Base-by-base conservation (phyloP, 2,329 filamentous ascomycete species). In the Neofusicoccum kwambonambiense region DNA sequence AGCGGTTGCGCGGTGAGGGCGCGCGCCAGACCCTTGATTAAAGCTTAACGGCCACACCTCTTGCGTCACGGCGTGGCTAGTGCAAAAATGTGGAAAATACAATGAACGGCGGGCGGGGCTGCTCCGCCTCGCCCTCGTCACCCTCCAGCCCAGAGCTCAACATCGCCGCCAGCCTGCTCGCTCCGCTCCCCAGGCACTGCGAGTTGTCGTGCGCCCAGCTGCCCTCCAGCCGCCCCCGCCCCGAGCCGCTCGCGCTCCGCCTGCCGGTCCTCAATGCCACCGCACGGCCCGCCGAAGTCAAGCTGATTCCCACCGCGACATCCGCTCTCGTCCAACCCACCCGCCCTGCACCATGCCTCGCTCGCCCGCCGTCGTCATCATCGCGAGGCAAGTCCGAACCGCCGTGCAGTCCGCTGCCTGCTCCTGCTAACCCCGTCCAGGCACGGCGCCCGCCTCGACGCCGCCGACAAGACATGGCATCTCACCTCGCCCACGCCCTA, bases 381-480 rank as follows among this genome's bases (percentile, higher is more conserved):
- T 84, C 69, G 81, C 80, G n/a, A 78, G 81, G 81, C 81, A 73
- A 65, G 75, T 67, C 50, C 66, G 37, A 3, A 3, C 31, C 56
- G 37, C 51, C 63, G 45, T 47, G 47, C 41, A 19, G 42, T 37
- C 63, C 62, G 42, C 39, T 65, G 63, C 5, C 12, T 4, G 50
- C 56, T 39, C 37, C 61, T 50, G 64, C 67, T 58, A 42, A 50
- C 61, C 64, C 56, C 34, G 64, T 66, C 34, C 66, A 89, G 95
- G 79, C 95, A 99, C 78, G 95, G 95, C 73, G 91, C 93, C 71
- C 90, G 95, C 70, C 89, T 99, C 65, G 95, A 99, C 77, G 92
- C 92, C 64, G 93, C 93, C 67, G 93, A 99, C 83, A 93, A 93
- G 76, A 88, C 92, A 77, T 99, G 95, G 95, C 92, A 97, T 77